phyloP scores from a whole-genome alignment of 2,329 filamentous ascomycete species.

The Dothiorella sarmentorum region DNA sequence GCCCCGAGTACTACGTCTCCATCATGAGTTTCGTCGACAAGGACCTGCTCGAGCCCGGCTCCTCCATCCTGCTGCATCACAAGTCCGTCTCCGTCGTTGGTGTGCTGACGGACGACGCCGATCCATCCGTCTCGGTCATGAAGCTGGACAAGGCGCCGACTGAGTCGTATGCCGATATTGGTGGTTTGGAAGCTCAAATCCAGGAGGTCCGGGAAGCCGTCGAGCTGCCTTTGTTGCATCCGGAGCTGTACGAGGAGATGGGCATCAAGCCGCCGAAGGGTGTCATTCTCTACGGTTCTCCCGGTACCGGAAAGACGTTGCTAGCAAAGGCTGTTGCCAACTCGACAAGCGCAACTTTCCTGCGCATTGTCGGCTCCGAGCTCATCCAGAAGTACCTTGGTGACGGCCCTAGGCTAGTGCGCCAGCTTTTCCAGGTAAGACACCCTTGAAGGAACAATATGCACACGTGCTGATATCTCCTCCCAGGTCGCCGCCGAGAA shows the following conservation, averaged over 20 bases:
- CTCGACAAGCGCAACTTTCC: conserved; percentile 96
- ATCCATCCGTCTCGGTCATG: conserved; percentile 96
- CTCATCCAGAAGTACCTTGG: conserved; percentile 98
- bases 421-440: conserved; percentile 77
- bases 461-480: background rate
- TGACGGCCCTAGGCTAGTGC: conserved; percentile 89
- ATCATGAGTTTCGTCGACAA: conserved; percentile 99
- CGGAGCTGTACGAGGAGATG: conserved; percentile 99
- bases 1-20: conserved; percentile 97
- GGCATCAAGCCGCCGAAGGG: conserved; percentile 99
- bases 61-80: conserved; percentile 91
- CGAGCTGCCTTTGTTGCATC: conserved; percentile 89
- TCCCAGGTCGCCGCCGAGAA: conserved; percentile 79
- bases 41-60: conserved; percentile 91
- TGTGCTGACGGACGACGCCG: conserved; percentile 92
- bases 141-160: conserved; percentile 98
- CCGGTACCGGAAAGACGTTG: conserved; percentile 93
- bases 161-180: conserved; percentile 97
- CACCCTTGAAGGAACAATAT: background rate
- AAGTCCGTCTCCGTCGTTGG: conserved; percentile 98
- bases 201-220: conserved; percentile 98
- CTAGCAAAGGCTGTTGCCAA: conserved; percentile 97
- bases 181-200: conserved; percentile 90
- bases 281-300: conserved; percentile 96
- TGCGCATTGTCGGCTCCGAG: conserved; percentile 95